Conservation (phyloP, 768 basidiomycete genomes). For the Mycena venus region DNA sequence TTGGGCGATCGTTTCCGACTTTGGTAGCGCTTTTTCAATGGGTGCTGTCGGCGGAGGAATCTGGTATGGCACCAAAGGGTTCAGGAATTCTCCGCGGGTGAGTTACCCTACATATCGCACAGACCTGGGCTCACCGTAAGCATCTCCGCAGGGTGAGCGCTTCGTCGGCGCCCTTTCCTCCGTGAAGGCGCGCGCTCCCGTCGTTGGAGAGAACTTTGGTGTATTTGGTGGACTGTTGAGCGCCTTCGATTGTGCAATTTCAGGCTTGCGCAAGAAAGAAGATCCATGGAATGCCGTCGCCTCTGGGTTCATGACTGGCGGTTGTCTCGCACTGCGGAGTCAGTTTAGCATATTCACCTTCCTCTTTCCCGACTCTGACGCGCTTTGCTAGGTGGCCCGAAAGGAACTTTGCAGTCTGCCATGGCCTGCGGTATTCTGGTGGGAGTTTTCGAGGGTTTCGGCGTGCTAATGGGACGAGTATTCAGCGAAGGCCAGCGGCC, state of each 20-base stretch:
- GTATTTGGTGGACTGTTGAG: slow-evolving; percentile 99
- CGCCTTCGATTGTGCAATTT: slow-evolving; percentile 97
- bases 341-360: slow-evolving; percentile 51
- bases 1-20: slow-evolving; percentile 98
- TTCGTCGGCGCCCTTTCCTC: slow-evolving; percentile 94
- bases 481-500: slow-evolving; percentile 82
- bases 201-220: slow-evolving; percentile 96
- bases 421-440: slow-evolving; percentile 96
- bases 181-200: slow-evolving; percentile 97
- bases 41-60: slow-evolving; percentile 97
- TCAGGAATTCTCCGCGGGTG: slow-evolving; percentile 94
- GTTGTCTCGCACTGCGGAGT: slow-evolving; percentile 94
- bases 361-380: slow-evolving; percentile 12
- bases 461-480: slow-evolving; percentile 90
- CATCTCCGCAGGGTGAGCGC: slow-evolving; percentile 83
- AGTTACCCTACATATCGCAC: slow-evolving; percentile 40
- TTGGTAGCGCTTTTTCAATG: slow-evolving; percentile 97
- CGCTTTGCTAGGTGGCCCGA: slow-evolving; percentile 87
- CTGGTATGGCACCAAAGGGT: slow-evolving; percentile 99
- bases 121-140: slow-evolving; percentile 27
- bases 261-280: slow-evolving; percentile 96
- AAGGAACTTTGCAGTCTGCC: slow-evolving; percentile 91
- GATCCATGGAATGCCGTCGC: slow-evolving; percentile 99
- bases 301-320: slow-evolving; percentile 98
- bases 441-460: slow-evolving; percentile 95